Conservation (phyloP, 176 grass and related monocot species). For the Raddia distichophylla region DNA sequence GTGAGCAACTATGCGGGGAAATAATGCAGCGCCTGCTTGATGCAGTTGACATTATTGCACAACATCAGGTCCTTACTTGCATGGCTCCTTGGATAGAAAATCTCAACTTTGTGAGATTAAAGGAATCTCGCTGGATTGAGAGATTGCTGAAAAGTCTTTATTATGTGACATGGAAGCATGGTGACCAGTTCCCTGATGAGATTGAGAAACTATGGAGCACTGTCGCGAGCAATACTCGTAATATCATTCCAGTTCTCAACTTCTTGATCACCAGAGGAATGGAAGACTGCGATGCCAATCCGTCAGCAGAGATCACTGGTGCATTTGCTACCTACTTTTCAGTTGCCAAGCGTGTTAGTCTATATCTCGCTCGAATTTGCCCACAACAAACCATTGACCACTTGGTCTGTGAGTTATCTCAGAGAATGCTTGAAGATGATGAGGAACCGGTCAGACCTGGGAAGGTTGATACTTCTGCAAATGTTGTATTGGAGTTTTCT, state of each 20-base stretch:
- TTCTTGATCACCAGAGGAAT: slow-evolving; percentile 98
- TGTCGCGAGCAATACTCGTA: slow-evolving; percentile 91
- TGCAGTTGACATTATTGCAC: slow-evolving; percentile 94
- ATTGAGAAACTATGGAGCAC: slow-evolving; percentile 99
- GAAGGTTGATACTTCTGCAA: slow-evolving; percentile 77
- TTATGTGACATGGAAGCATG: slow-evolving; percentile 97
- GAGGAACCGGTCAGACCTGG: slow-evolving; percentile 71
- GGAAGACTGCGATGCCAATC: slow-evolving; percentile 93
- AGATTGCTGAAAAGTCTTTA: slow-evolving; percentile 95
- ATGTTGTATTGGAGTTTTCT: slow-evolving; percentile 89
- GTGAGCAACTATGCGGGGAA: slow-evolving; percentile 83
- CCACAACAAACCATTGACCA: slow-evolving; percentile 97
- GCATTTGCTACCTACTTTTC: slow-evolving; percentile 97
- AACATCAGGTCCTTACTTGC: slow-evolving; percentile 98
- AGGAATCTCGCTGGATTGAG: slow-evolving; percentile 92
- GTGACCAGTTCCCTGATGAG: slow-evolving; percentile 97
- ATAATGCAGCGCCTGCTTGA: slow-evolving; percentile 99
- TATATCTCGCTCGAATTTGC: slow-evolving; percentile 96
- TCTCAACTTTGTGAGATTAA: slow-evolving; percentile 87
- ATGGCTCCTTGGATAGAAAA: slow-evolving; percentile 99
- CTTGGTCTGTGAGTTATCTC: slow-evolving; percentile 92
- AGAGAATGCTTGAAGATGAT: slow-evolving; percentile 91
- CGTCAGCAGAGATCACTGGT: slow-evolving; percentile 94
- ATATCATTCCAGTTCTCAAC: slow-evolving; percentile 96
- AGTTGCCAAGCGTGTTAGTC: slow-evolving; percentile 94